These are phyloP conservation scores for Mychonastes homosphaera DNA, from an alignment of 139 green algal species.

Conservation along the genomic window DNA sequence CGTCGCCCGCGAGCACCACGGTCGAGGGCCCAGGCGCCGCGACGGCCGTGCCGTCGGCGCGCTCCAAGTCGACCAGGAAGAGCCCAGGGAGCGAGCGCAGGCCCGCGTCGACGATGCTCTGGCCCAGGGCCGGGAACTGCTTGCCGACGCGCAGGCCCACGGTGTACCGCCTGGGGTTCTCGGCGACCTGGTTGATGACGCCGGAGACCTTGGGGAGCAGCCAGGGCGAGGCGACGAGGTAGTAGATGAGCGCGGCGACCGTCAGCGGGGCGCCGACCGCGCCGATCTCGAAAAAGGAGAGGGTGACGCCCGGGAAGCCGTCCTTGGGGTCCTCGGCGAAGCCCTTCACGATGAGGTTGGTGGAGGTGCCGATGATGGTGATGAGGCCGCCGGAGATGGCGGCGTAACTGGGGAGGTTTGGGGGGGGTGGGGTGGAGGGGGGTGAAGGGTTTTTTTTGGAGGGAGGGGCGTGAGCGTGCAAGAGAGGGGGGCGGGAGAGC, in stretches of 20 bases:
- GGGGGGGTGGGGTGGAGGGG: too few relatives aligned
- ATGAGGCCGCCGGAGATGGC: constrained; percentile 39
- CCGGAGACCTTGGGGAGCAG: constrained; percentile 10
- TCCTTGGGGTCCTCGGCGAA: constrained; percentile 11
- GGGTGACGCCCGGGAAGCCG: neutral
- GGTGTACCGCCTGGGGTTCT: constrained; percentile 12
- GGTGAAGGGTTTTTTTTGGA: too few relatives aligned
- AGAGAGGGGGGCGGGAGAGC: too few relatives aligned
- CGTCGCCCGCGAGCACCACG: constrained; percentile 29
- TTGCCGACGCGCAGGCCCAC: constrained; percentile 16
- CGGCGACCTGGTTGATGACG: constrained; percentile 7
- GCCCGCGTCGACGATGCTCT: constrained; percentile 16
- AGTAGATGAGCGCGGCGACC: constrained; percentile 8
- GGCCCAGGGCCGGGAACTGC: constrained; percentile 11
- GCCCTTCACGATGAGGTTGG: constrained; percentile 39
- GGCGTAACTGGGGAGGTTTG: too few relatives aligned
- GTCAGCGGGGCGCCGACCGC: constrained; percentile 10
- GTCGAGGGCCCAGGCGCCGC: constrained; percentile 18
- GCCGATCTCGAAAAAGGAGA: constrained; percentile 22
- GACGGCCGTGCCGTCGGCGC: constrained; percentile 6
- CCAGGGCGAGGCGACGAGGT: neutral
- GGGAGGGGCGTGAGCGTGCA: too few relatives aligned
- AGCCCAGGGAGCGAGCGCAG: constrained; percentile 19
- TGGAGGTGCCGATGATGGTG: constrained; percentile 49
- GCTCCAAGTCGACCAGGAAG: constrained; percentile 21